These are phyloP conservation scores for Ophiostoma himal-ulmi DNA, from an alignment of 2,329 filamentous ascomycete species.

Conservation along the genomic window DNA sequence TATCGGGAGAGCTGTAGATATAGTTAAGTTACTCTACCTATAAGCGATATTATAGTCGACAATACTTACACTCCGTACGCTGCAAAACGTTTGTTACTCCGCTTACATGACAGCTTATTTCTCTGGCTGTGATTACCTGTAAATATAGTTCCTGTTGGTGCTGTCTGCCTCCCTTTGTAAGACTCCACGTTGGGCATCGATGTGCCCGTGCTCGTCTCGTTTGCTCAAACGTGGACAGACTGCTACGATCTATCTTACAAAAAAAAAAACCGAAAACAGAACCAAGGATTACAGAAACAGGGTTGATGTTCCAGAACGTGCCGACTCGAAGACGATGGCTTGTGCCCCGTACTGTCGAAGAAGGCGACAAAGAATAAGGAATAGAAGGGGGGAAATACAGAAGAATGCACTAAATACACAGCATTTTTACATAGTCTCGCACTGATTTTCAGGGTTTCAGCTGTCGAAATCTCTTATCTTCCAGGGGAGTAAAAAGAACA, in stretches of 20 bases:
- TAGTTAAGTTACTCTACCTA: background rate
- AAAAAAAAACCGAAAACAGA: background rate
- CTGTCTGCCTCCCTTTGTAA: background rate
- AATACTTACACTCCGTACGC: background rate
- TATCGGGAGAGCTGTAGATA: background rate
- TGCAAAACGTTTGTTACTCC: background rate
- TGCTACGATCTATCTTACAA: background rate
- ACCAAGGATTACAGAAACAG: background rate
- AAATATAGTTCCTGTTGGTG: too few relatives aligned
- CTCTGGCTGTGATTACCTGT: too few relatives aligned
- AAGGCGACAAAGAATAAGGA: background rate
- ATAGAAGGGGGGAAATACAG: background rate
- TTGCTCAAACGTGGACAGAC: background rate
- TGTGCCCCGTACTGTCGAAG: background rate
- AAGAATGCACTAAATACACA: background rate
- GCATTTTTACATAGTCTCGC: background rate
- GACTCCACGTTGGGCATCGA: conserved; percentile 8
- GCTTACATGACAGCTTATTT: too few relatives aligned
- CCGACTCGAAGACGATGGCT: conserved; percentile 7
- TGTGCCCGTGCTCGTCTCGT: background rate
- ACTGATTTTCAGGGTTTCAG: background rate
- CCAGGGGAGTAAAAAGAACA: background rate
- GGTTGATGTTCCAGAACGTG: conserved; percentile 5
- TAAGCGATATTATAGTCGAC: background rate
- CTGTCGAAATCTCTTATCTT: background rate